A percentile compares a stretch with the other conserved stretches of the same genome.
Evolutionary conservation across 2,329 filamentous ascomycete genomes (phyloP).

Genomic region (Mycocentrospora acerina): DNA sequence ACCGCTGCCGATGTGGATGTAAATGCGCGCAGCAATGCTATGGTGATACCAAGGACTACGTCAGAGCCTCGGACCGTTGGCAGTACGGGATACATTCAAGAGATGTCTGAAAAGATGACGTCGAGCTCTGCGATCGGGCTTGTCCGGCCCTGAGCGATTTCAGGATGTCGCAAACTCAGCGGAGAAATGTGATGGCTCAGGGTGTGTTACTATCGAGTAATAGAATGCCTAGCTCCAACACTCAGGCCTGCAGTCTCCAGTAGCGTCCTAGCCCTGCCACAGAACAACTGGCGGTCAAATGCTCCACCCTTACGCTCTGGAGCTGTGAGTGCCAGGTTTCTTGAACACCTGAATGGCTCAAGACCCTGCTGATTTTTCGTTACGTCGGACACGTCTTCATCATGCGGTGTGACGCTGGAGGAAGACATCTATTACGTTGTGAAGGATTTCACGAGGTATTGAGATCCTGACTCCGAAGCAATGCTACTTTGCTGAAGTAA

Average conservation of each 20-base stretch:
- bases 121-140: too few relatives aligned
- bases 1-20: not conserved
- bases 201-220: constrained; percentile 40
- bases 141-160: too few relatives aligned
- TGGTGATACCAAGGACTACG: not conserved
- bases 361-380: constrained; percentile 4
- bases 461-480: not conserved
- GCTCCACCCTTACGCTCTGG: not conserved
- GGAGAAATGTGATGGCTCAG: constrained; percentile 10
- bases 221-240: constrained; percentile 22
- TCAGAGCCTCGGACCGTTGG: not conserved
- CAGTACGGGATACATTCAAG: too few relatives aligned
- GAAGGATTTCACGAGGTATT: not conserved
- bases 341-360: constrained; percentile 5
- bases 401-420: constrained; percentile 7
- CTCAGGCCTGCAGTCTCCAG: constrained; percentile 11
- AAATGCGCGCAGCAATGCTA: too few relatives aligned
- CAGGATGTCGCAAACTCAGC: constrained; percentile 3
- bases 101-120: too few relatives aligned
- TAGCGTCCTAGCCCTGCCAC: constrained; percentile 10
- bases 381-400: constrained; percentile 9
- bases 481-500: constrained; percentile 4
- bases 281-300: not conserved
- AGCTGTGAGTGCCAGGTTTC: not conserved
- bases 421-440: constrained; percentile 20